Evolutionary conservation across 202 grass and related monocot species (phyloP), one percentile per base, ranked within the genome.

Genomic region (Carex sylvatica): DNA sequence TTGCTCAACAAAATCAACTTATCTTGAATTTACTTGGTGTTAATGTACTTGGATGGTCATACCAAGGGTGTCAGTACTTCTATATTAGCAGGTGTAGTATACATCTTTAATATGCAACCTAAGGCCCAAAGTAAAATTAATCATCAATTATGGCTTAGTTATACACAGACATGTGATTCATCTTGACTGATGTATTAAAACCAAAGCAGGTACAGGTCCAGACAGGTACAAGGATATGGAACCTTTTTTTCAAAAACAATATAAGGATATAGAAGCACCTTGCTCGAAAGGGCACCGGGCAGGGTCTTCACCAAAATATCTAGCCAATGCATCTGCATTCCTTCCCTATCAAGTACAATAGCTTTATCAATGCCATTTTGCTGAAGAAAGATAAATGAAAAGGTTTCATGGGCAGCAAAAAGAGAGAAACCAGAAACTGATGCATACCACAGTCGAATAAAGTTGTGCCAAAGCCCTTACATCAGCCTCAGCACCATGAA

Each of bases 271-370:
- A 61, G 70, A 60, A 6, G 49, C 33, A 99, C 96, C 96, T 95
- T 99, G 96, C 73, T 99, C 96, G 81, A 99, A 99, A 72, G 96
- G 92, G 81, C 96, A 99, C 44, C 91, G 82, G 6, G 84, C 81
- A 70, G 96, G 96, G 84, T 95, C 96, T 91, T 99, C 96, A 82
- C 96, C 96, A 92, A 99, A 99, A 91, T 99, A 99, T 80, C 92
- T 92, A 70, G 96, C 96, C 64, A 99, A 84, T 85, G 93, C 96
- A 90, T 99, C 96, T 30, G 93, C 96, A 85, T 99, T 99, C 63
- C 96, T 84, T 54, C 96, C 96, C 96, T 99, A 85, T 65, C 84
- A 83, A 80, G 73, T 24, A 75, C 47, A 86, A 54, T 5, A 47
- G 87, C 60, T 19, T 69, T 75, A 44, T 46, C 24, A 79, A 80